Evolutionary conservation across 2,329 filamentous ascomycete species (phyloP).

Genomic region (Neonectria faginata): DNA sequence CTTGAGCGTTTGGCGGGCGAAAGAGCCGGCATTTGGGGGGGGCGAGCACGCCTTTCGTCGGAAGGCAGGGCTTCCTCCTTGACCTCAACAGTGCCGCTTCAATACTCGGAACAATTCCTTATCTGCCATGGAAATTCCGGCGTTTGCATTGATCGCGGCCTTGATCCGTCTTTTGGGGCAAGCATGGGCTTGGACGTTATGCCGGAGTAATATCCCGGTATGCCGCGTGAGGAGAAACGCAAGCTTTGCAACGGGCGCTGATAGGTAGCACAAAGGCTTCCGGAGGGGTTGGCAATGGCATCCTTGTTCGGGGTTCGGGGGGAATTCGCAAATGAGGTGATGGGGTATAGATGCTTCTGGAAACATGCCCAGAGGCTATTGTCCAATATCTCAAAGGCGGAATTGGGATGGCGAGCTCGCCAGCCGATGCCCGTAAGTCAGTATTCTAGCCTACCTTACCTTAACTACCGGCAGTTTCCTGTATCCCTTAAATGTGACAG

Average conservation of each 20-base stretch:
- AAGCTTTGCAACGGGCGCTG: background rate
- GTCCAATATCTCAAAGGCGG: too few species aligned
- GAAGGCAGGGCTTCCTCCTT: background rate
- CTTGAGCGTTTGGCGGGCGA: background rate
- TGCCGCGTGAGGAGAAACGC: background rate
- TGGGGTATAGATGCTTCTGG: background rate
- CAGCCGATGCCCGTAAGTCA: too few species aligned
- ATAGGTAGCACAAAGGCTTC: constrained; percentile 7
- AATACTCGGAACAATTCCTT: too few species aligned
- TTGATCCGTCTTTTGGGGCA: too few species aligned
- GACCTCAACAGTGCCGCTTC: background rate
- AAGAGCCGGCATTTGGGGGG: background rate
- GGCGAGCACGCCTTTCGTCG: background rate
- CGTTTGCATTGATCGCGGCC: background rate
- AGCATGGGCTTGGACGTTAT: background rate
- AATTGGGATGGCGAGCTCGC: too few species aligned
- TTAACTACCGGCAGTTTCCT: too few species aligned
- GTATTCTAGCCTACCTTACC: too few species aligned
- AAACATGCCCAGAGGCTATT: background rate
- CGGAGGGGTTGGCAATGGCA: constrained; percentile 5
- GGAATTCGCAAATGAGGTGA: background rate
- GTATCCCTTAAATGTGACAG: too few species aligned
- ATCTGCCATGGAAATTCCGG: background rate
- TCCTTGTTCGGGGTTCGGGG: constrained; percentile 1
- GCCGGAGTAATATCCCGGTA: background rate